Conservation (phyloP, 1,139 yeast genomes). For the Blastobotrys arbuscula region DNA sequence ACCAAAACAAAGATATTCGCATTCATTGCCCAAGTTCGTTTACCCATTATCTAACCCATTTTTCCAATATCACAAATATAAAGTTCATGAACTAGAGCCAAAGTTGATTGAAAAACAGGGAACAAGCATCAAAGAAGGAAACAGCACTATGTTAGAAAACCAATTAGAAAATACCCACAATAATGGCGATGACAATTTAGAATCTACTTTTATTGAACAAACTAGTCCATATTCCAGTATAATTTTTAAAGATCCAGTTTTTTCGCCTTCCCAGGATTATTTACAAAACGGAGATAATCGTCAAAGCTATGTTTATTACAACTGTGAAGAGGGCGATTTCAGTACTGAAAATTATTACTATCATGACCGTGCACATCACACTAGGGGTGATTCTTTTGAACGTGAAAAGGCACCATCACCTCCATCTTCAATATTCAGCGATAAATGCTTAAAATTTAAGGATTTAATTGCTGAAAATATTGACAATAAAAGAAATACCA, state of each 20-base stretch:
- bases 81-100: slow-evolving; percentile 2
- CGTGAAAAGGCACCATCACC: background rate
- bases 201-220: background rate
- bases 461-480: too few species aligned
- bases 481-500: background rate
- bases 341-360: background rate
- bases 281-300: too few species aligned
- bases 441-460: background rate
- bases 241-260: background rate
- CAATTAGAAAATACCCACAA: background rate
- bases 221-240: background rate
- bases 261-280: background rate
- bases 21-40: background rate
- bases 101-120: background rate
- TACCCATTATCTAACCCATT: slow-evolving; percentile 5
- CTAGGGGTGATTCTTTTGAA: background rate
- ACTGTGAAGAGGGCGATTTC: too few species aligned
- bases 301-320: too few species aligned
- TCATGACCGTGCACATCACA: background rate
- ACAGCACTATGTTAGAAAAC: background rate
- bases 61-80: slow-evolving; percentile 6
- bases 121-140: background rate
- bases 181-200: background rate
- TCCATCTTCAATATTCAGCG: background rate
- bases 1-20: too few species aligned